phyloP scores from a whole-genome alignment of 2,329 filamentous ascomycete species.

The Fusarium phyllophilum region DNA sequence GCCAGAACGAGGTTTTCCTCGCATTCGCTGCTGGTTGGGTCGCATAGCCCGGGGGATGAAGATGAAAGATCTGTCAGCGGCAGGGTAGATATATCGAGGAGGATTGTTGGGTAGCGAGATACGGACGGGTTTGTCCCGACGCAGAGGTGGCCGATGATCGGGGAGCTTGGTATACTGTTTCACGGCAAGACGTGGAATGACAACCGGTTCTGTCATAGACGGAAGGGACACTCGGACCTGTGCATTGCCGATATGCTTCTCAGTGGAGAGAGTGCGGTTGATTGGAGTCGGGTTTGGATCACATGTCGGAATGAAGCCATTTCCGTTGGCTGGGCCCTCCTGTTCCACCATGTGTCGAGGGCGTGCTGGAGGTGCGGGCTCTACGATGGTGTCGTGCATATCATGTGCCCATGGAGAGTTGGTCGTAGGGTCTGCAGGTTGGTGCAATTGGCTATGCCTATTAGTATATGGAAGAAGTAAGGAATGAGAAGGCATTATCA shows the following conservation, averaged over 20 bases:
- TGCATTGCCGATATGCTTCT: conserved; percentile 84
- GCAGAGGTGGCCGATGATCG: conserved; percentile 91
- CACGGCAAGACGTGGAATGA: conserved; percentile 80
- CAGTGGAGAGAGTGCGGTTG: conserved; percentile 83
- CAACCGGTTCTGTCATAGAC: conserved; percentile 75
- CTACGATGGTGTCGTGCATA: conserved; percentile 80
- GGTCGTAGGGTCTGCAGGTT: conserved; percentile 68
- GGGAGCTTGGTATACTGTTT: conserved; percentile 94
- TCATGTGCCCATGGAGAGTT: conserved; percentile 91
- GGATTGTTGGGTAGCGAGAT: conserved; percentile 85
- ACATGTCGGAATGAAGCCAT: conserved; percentile 65
- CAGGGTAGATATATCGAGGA: conserved; percentile 91
- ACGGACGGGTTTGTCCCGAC: conserved; percentile 94
- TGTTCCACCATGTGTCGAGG: conserved; percentile 56
- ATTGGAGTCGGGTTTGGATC: conserved; percentile 71
- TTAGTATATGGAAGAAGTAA: conserved; percentile 40
- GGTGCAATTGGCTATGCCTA: conserved; percentile 52
- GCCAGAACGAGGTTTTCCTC: conserved; percentile 76
- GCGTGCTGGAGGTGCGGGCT: conserved; percentile 54
- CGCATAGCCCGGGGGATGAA: conserved; percentile 95
- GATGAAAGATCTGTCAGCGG: conserved; percentile 91
- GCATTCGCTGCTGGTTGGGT: conserved; percentile 85
- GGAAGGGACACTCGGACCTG: conserved; percentile 85
- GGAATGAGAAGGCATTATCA: conserved; percentile 47
- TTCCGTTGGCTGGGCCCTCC: conserved; percentile 65